Percentiles rank a stretch among this genome's conserved stretches.
Evolutionary conservation across 2,329 filamentous ascomycete species (phyloP).

Genomic region (Calonectria fujianensis): DNA sequence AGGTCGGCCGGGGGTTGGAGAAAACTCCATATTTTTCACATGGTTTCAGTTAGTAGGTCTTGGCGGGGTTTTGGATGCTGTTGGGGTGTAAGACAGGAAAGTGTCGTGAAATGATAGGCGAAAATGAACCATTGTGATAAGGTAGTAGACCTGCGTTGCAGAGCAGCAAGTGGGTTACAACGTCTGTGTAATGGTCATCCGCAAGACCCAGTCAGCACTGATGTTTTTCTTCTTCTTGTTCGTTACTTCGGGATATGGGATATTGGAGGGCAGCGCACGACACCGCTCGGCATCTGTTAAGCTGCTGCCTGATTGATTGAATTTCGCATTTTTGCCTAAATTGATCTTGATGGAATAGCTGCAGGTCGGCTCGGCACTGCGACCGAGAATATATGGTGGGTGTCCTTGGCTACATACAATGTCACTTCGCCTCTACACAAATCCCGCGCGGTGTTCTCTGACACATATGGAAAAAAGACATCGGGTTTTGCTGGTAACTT

Average conservation of each 20-base stretch:
- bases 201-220: too few relatives aligned
- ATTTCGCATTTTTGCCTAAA: slow-evolving; percentile 17
- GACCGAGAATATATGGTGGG: not conserved
- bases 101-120: not conserved
- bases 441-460: not conserved
- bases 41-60: not conserved
- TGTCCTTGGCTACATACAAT: not conserved
- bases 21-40: slow-evolving; percentile 4
- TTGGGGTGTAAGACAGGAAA: not conserved
- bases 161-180: not conserved
- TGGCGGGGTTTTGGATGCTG: not conserved
- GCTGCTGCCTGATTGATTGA: slow-evolving; percentile 1
- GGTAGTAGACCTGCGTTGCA: not conserved
- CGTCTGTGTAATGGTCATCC: too few relatives aligned
- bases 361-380: not conserved
- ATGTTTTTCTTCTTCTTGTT: not conserved
- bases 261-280: not conserved
- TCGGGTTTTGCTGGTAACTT: not conserved
- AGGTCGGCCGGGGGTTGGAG: not conserved
- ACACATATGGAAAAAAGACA: too few relatives aligned
- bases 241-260: not conserved
- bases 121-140: not conserved
- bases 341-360: not conserved
- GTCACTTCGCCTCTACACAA: not conserved
- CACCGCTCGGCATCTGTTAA: slow-evolving; percentile 8